phyloP scores from a whole-genome alignment of 1,284 basidiomycete species.

The Mrakiaceae sp. region DNA sequence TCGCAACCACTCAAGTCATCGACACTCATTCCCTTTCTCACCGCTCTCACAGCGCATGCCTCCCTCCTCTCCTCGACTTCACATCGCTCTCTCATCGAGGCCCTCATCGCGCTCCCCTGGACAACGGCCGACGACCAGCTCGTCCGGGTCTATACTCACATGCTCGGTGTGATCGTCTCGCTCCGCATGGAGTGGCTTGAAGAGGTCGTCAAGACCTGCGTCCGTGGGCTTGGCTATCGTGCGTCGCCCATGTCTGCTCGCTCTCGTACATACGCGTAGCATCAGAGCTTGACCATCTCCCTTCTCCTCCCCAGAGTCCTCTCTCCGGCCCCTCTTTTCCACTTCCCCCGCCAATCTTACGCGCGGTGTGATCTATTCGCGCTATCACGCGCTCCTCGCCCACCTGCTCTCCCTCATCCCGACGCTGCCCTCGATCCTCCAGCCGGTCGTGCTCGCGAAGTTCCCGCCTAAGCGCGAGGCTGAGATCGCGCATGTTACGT shows the following conservation, averaged over 20 bases:
- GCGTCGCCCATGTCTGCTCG: constrained; percentile 34
- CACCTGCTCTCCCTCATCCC: constrained; percentile 82
- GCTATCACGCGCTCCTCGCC: constrained; percentile 71
- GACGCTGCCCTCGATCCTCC: constrained; percentile 71
- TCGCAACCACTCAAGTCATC: constrained; percentile 24
- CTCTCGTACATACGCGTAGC: neutral
- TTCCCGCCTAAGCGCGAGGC: constrained; percentile 92
- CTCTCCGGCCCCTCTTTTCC: constrained; percentile 41
- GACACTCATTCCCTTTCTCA: constrained; percentile 41
- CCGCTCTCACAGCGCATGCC: constrained; percentile 59
- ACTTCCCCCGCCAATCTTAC: constrained; percentile 43
- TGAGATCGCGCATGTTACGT: constrained; percentile 70
- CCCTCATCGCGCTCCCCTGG: constrained; percentile 84
- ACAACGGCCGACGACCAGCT: constrained; percentile 68
- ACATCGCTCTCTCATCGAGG: constrained; percentile 75
- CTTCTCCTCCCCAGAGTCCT: constrained; percentile 46
- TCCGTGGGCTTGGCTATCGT: constrained; percentile 82
- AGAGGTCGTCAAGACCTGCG: constrained; percentile 65
- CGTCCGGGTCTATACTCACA: constrained; percentile 73
- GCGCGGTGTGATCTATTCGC: constrained; percentile 70
- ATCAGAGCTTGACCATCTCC: neutral
- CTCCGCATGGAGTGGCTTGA: constrained; percentile 88
- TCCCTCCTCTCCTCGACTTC: constrained; percentile 34
- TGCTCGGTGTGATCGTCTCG: constrained; percentile 82
- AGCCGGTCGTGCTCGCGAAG: constrained; percentile 67